These are phyloP conservation scores for Linnemannia zychae DNA, from an alignment of 192 early-diverging fungal genomes.

Conservation along the genomic window DNA sequence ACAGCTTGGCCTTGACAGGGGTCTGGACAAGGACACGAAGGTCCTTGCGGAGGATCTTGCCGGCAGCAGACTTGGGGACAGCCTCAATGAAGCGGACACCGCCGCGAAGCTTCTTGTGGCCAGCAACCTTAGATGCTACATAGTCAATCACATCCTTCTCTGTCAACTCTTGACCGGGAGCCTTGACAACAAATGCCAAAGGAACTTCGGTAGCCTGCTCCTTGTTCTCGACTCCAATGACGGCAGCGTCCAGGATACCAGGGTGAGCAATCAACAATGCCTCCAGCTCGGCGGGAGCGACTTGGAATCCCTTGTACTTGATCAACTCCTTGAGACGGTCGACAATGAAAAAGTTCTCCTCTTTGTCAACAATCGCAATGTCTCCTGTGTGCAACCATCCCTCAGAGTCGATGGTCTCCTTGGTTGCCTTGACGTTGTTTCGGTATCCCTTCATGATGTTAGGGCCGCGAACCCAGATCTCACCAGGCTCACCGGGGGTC, in stretches of 20 bases:
- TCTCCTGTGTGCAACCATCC: slow-evolving; percentile 91
- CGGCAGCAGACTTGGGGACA: slow-evolving; percentile 84
- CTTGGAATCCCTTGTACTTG: slow-evolving; percentile 90
- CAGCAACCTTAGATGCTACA: slow-evolving; percentile 73
- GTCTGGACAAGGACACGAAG: slow-evolving; percentile 58
- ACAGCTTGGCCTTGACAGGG: slow-evolving; percentile 34
- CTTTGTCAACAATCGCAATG: slow-evolving; percentile 74
- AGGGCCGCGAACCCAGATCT: slow-evolving; percentile 90
- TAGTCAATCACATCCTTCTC: slow-evolving; percentile 66
- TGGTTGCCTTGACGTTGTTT: slow-evolving; percentile 82
- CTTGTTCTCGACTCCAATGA: slow-evolving; percentile 75
- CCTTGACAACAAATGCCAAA: slow-evolving; percentile 79
- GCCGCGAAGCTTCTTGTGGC: slow-evolving; percentile 85
- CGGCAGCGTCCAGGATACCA: slow-evolving; percentile 75
- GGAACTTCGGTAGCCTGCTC: slow-evolving; percentile 83
- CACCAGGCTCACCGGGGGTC: slow-evolving; percentile 71
- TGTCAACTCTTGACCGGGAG: slow-evolving; percentile 56
- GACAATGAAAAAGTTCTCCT: slow-evolving; percentile 74
- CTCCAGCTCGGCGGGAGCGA: slow-evolving; percentile 92
- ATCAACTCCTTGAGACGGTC: slow-evolving; percentile 93
- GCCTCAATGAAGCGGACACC: slow-evolving; percentile 78
- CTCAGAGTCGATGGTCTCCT: slow-evolving; percentile 76
- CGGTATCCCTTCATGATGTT: slow-evolving; percentile 93
- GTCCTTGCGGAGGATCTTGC: slow-evolving; percentile 87
- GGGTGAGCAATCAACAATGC: slow-evolving; percentile 78